Base-by-base conservation (phyloP, 257 asterid genomes). In the Primulina huaijiensis region DNA sequence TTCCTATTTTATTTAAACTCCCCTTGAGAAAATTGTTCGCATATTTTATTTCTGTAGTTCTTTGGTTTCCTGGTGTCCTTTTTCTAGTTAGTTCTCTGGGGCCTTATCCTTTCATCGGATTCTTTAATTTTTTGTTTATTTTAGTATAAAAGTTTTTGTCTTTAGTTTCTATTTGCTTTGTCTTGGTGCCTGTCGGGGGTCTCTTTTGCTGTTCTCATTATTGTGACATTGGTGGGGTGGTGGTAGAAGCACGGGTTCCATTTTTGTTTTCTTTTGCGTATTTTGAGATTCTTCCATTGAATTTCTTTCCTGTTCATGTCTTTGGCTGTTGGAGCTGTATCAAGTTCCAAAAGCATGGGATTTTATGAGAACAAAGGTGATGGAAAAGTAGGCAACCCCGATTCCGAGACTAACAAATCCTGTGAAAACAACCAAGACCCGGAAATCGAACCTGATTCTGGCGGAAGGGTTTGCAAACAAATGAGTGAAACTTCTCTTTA, bases 341-440 rank as follows among this genome's bases (percentile, higher is more conserved):
- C 90, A 25, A 83, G 90, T 78, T 90, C 92, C 78, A 80, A 87
- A 75, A 81, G 63, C 77, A 87, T 90, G 97, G 99, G 94, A 35
- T 88, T 87, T 66, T 96, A 89, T 29, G 96, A 84, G 65, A 77
- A 85, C 33, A 80, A 79, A 57, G 84, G 66, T 58, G 84, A 80
- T 25, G 86, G 75, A 6, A 68, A 81, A 67, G 79, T 81, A 77
- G 74, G 71, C 4, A 70, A 72, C 35, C 75, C 78, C 17, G 79
- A 63, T 71, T 52, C 79, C 3, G 86, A 75, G 38, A 27, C 65
- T 5, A 74, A 76, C 68, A 68, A 62, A 64, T 19, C 73, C 46
- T 75, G 75, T 27, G 21, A 66, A 19, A 58, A 71, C 53, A 38
- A 79, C n/a, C 75, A 75, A 10, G 90, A 80, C 72, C 76, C 80